Base-by-base conservation (phyloP, 768 basidiomycete genomes). In the Leccinum aurantiacum region DNA sequence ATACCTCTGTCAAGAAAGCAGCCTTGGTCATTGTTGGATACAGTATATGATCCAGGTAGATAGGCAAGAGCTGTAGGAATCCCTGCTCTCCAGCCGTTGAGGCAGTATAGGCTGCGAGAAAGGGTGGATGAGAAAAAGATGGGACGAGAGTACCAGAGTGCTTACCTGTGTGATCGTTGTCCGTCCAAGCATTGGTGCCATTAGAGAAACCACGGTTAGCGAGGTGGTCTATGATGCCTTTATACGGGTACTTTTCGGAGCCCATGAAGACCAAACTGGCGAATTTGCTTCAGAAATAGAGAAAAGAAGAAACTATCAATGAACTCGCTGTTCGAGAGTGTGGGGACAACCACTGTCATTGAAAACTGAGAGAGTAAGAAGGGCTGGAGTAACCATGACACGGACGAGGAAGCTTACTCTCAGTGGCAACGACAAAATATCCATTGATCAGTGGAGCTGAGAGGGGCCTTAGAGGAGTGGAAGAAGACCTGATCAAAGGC, bases 171-270 rank as follows among this genome's bases (percentile, higher is more conserved):
- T 97, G 89, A 69, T 94, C 93, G 48, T 84, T 95, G 69, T 91
- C 96, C 3, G 97, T 98, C 97, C 96, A 99, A 1, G 96, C 96
- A 72, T 98, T 97, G 9, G 90, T 93, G 35, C 92, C 93, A 62
- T 91, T 86, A 7, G 93, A 90, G 71, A 95, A 94, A 19, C 93
- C 93, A 57, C 95, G 85, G 72, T 98, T 98, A 3, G 97, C 97
- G 22, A 99, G 81, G 58, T 91, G 87, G 76, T 98, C 96, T 57
- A 99, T 84, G 55, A 98, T 88, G 22, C 95, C 96, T 72, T 98
- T 98, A 81, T 92, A 93, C 0, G 96, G 95, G 69, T 94, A 98
- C 66, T 91, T 88, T 69, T 96, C 88, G 0, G 94, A 96, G 6
- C 97, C 97, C 82, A 98, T 90, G 71, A 98, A 98, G 31, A 98